A percentile compares a stretch with the other conserved stretches of the same genome.
phyloP scores from a whole-genome alignment of 2,329 filamentous ascomycete genomes.

The Colletotrichum godetiae region DNA sequence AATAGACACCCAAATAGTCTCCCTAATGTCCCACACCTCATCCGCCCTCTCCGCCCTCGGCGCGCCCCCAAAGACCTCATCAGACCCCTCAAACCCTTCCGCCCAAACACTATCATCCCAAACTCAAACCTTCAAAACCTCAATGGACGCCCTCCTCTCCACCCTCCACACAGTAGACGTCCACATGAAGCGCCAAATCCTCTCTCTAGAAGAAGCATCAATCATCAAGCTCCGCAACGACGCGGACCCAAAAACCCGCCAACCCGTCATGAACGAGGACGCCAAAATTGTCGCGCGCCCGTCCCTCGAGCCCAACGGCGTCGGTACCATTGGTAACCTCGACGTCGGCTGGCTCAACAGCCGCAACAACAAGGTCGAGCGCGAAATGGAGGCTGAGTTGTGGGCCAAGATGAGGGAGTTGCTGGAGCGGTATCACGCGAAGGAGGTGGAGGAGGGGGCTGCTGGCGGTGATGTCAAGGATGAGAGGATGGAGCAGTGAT shows the following conservation, averaged over 20 bases:
- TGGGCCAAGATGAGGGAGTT: constrained; percentile 63
- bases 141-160: constrained; percentile 75
- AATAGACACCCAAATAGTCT: constrained; percentile 72
- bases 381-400: constrained; percentile 85
- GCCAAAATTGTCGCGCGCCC: constrained; percentile 42
- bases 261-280: constrained; percentile 38
- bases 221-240: constrained; percentile 68
- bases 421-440: constrained; percentile 43
- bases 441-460: constrained; percentile 1
- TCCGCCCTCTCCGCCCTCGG: constrained; percentile 56
- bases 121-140: constrained; percentile 63
- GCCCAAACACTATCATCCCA: constrained; percentile 53
- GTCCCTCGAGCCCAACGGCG: constrained; percentile 64
- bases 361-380: constrained; percentile 82
- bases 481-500: constrained; percentile 31
- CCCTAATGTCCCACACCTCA: constrained; percentile 57
- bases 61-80: constrained; percentile 48
- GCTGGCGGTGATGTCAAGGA: constrained; percentile 31
- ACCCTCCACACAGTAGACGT: constrained; percentile 81
- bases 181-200: constrained; percentile 78
- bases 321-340: constrained; percentile 68
- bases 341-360: constrained; percentile 94
- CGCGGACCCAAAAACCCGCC: constrained; percentile 37
- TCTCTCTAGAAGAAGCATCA: constrained; percentile 83
- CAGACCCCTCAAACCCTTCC: constrained; percentile 62